phyloP scores from a whole-genome alignment of 352 stramenopile genomes.

The Hyaloperonospora brassicae region DNA sequence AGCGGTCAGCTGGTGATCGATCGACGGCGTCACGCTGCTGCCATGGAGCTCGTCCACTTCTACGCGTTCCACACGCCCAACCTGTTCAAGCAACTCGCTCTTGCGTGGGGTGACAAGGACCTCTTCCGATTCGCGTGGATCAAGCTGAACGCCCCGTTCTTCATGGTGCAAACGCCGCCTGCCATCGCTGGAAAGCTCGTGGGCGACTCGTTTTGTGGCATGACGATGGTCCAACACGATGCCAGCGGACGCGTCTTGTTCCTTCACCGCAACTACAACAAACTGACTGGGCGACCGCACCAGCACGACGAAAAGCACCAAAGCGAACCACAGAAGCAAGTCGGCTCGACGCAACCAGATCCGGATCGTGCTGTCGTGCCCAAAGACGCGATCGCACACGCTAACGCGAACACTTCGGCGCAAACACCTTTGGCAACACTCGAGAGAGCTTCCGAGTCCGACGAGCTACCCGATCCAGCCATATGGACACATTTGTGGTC shows the following conservation, averaged over 20 bases:
- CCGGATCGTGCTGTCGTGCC: neutral
- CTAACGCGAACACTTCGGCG: too few species aligned
- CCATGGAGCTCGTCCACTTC: slow-evolving; percentile 19
- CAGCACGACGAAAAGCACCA: neutral
- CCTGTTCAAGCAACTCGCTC: slow-evolving; percentile 23
- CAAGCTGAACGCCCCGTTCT: slow-evolving; percentile 32
- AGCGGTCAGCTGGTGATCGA: slow-evolving; percentile 48
- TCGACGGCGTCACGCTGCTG: slow-evolving; percentile 20
- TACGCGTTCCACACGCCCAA: slow-evolving; percentile 32
- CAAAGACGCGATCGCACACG: too few species aligned
- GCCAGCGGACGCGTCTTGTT: slow-evolving; percentile 31
- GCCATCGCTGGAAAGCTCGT: slow-evolving; percentile 29
- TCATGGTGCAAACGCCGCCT: slow-evolving; percentile 45
- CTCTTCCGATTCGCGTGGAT: slow-evolving; percentile 55
- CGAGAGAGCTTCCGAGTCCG: neutral
- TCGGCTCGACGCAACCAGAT: neutral
- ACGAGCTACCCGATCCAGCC: slow-evolving; percentile 17
- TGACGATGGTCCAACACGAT: slow-evolving; percentile 33
- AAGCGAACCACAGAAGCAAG: slow-evolving; percentile 4
- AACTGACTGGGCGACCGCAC: slow-evolving; percentile 20
- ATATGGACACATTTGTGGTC: slow-evolving; percentile 62
- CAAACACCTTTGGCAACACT: neutral
- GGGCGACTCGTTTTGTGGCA: slow-evolving; percentile 34
- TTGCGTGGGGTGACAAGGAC: slow-evolving; percentile 30
- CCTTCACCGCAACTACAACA: slow-evolving; percentile 42